Conservation (phyloP, 2,329 filamentous ascomycete genomes). For the Curvularia lunata region DNA sequence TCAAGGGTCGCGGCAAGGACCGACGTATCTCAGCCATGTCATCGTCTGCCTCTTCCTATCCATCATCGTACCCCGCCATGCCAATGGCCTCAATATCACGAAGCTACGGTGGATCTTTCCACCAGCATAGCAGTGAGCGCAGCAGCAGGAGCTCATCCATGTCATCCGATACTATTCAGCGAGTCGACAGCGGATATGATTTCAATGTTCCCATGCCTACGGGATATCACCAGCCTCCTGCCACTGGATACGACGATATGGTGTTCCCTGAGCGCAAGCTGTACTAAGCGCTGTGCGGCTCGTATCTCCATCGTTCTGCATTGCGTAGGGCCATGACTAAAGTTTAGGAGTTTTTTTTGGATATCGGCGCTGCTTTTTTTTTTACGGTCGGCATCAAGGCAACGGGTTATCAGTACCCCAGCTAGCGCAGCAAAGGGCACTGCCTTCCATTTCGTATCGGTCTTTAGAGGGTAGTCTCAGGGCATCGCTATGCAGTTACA, state of each 20-base stretch:
- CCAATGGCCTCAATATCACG: slow-evolving; percentile 30
- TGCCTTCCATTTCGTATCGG: slow-evolving; percentile 7
- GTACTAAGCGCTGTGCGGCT: slow-evolving; percentile 25
- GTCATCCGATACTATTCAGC: slow-evolving; percentile 39
- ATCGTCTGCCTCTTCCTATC: slow-evolving; percentile 33
- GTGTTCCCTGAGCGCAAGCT: slow-evolving; percentile 47
- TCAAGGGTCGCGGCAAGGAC: slow-evolving; percentile 92
- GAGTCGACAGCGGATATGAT: slow-evolving; percentile 37
- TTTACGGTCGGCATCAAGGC: slow-evolving; percentile 8
- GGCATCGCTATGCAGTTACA: slow-evolving; percentile 1
- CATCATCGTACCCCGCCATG: slow-evolving; percentile 33
- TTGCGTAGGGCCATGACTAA: neutral
- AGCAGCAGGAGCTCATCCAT: slow-evolving; percentile 46
- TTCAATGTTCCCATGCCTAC: slow-evolving; percentile 39
- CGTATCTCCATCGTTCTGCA: neutral
- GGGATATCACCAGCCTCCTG: slow-evolving; percentile 32
- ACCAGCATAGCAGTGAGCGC: slow-evolving; percentile 40
- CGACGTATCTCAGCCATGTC: slow-evolving; percentile 63
- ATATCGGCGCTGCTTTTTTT: slow-evolving; percentile 8
- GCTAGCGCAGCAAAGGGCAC: slow-evolving; percentile 33
- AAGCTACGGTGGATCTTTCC: slow-evolving; percentile 33
- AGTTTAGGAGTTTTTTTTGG: slow-evolving; percentile 9
- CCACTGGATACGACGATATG: slow-evolving; percentile 42
- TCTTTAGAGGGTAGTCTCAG: slow-evolving; percentile 4
- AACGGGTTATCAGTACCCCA: slow-evolving; percentile 20